Evolutionary conservation across 2,329 filamentous ascomycete genomes (phyloP).

Genomic region (Fusarium acutatum): DNA sequence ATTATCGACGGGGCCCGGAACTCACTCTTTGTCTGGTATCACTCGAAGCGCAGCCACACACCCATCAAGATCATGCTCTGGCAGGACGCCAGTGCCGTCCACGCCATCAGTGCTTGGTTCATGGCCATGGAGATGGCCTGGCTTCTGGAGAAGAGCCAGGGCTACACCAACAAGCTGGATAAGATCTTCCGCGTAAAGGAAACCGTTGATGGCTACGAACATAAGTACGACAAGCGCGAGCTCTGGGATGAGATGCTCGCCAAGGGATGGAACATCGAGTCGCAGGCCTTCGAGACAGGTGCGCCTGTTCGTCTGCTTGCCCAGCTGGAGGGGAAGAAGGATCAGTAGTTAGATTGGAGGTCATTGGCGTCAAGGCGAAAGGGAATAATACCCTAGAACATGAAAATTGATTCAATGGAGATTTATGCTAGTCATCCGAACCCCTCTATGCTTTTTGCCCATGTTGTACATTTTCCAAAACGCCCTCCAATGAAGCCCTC

Average conservation of each 20-base stretch:
- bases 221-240: slow-evolving; percentile 25
- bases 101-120: slow-evolving; percentile 50
- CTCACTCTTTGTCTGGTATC: slow-evolving; percentile 44
- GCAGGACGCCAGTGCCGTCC: slow-evolving; percentile 39
- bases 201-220: slow-evolving; percentile 21
- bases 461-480: slow-evolving; percentile 40
- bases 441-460: neutral
- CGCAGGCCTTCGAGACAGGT: slow-evolving; percentile 49
- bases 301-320: slow-evolving; percentile 47
- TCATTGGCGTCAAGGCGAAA: neutral
- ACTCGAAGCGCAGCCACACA: slow-evolving; percentile 21
- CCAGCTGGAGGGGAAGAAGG: slow-evolving; percentile 37
- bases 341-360: slow-evolving; percentile 16
- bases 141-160: slow-evolving; percentile 38
- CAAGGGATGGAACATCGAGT: slow-evolving; percentile 48
- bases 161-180: slow-evolving; percentile 34
- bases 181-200: slow-evolving; percentile 21
- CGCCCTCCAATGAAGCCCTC: slow-evolving; percentile 28
- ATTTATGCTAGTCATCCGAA: slow-evolving; percentile 22
- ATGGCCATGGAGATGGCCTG: slow-evolving; percentile 50
- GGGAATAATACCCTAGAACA: neutral
- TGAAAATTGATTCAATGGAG: slow-evolving; percentile 32
- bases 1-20: slow-evolving; percentile 44
- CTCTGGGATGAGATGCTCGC: slow-evolving; percentile 43
- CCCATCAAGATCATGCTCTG: slow-evolving; percentile 50